Evolutionary conservation across 176 grass and related monocot genomes (phyloP).

Genomic region (Ampelocalamus luodianensis): DNA sequence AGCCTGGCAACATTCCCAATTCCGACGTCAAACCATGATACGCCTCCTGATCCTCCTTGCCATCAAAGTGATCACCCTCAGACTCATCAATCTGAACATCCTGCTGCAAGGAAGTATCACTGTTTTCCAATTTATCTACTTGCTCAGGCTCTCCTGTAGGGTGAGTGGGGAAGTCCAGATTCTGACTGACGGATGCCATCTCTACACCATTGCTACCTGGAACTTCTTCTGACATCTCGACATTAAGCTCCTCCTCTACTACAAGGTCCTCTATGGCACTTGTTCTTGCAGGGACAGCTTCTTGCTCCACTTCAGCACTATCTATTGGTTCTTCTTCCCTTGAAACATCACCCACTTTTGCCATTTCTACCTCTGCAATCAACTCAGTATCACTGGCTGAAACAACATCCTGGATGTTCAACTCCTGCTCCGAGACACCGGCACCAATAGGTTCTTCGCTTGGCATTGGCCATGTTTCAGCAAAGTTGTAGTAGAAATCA

Average conservation of each 20-base stretch:
- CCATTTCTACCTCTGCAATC: conserved; percentile 27
- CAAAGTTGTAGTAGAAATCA: conserved; percentile 47
- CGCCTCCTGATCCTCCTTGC: conserved; percentile 20
- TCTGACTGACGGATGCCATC: neutral
- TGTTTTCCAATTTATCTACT: conserved; percentile 8
- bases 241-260: conserved; percentile 28
- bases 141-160: conserved; percentile 26
- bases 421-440: conserved; percentile 14
- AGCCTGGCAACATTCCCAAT: conserved; percentile 24
- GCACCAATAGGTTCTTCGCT: conserved; percentile 27
- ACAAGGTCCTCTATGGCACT: neutral
- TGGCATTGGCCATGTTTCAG: conserved; percentile 26
- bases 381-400: conserved; percentile 14
- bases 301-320: conserved; percentile 23
- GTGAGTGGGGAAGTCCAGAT: conserved; percentile 11
- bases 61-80: conserved; percentile 15
- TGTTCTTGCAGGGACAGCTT: neutral
- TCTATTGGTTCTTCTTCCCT: neutral
- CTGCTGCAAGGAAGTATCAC: conserved; percentile 19
- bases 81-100: conserved; percentile 40
- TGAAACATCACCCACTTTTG: conserved; percentile 22
- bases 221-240: conserved; percentile 38
- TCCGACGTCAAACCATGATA: neutral
- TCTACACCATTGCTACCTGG: conserved; percentile 29
- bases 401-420: conserved; percentile 33